These are phyloP conservation scores for Pleurotus tuber-regium DNA, from an alignment of 768 basidiomycete genomes.

Conservation along the genomic window DNA sequence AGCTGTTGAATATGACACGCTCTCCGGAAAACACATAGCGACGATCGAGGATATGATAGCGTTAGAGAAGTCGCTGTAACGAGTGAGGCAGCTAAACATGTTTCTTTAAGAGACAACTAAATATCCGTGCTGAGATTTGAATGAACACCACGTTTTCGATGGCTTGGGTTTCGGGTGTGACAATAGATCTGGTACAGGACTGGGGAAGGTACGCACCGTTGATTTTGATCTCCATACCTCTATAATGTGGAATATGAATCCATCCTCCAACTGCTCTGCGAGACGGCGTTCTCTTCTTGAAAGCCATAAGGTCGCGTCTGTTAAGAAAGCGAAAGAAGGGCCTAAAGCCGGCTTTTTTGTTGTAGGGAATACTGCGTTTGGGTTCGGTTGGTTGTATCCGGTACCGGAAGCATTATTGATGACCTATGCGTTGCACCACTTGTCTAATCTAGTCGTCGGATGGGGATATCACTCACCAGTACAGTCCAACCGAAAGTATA, in stretches of 20 bases:
- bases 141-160: slow-evolving; percentile 37
- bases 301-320: slow-evolving; percentile 76
- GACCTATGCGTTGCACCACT: no score
- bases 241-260: slow-evolving; percentile 27
- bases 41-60: slow-evolving; percentile 44
- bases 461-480: slow-evolving; percentile 45
- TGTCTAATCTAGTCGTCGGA: no score
- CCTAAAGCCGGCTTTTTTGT: slow-evolving; percentile 69
- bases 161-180: slow-evolving; percentile 21
- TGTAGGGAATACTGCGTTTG: slow-evolving; percentile 29
- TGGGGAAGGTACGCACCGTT: slow-evolving; percentile 27
- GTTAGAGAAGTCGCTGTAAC: slow-evolving; percentile 38
- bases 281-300: slow-evolving; percentile 23
- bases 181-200: not conserved
- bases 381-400: slow-evolving; percentile 22
- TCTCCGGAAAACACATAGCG: slow-evolving; percentile 37
- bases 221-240: slow-evolving; percentile 43
- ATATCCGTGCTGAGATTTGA: slow-evolving; percentile 33
- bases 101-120: no score
- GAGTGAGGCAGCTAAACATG: no score
- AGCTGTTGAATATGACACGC: slow-evolving; percentile 31
- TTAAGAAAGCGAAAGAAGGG: slow-evolving; percentile 69
- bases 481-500: slow-evolving; percentile 43
- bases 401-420: slow-evolving; percentile 53
- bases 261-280: no score